Conservation (phyloP, 2,329 filamentous ascomycete species). For the Sclerotinia glacialis region DNA sequence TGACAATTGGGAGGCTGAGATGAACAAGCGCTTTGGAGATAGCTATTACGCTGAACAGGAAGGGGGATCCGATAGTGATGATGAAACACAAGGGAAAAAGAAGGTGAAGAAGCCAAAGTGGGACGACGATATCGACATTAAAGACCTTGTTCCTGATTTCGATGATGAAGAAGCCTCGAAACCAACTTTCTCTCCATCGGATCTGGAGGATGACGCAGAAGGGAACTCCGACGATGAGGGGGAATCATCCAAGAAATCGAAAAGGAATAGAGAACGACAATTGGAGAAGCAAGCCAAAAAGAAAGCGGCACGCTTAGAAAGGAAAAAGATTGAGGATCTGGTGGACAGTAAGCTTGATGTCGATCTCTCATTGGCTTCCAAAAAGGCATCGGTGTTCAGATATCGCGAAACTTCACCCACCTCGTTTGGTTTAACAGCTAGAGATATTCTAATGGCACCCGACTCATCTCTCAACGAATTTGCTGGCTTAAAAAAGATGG, state of each 20-base stretch:
- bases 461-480: constrained; percentile 86
- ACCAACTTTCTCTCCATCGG: constrained; percentile 55
- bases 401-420: constrained; percentile 93
- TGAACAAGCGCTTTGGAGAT: constrained; percentile 84
- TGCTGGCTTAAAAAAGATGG: constrained; percentile 91
- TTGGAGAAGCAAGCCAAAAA: constrained; percentile 58
- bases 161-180: constrained; percentile 52
- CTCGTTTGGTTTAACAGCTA: constrained; percentile 82
- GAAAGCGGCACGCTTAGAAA: constrained; percentile 74
- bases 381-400: constrained; percentile 60
- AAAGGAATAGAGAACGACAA: constrained; percentile 59
- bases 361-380: constrained; percentile 58
- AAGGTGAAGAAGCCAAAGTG: constrained; percentile 80
- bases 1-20: constrained; percentile 84
- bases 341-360: constrained; percentile 80
- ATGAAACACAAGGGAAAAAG: constrained; percentile 49
- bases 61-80: constrained; percentile 60
- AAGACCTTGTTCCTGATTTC: constrained; percentile 84
- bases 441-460: constrained; percentile 86
- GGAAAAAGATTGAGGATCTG: constrained; percentile 78
- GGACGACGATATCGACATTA: constrained; percentile 98
- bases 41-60: constrained; percentile 79
- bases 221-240: constrained; percentile 43
- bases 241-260: constrained; percentile 52
- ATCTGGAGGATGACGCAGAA: constrained; percentile 47